A percentile compares a stretch with the other conserved stretches of the same genome.
These are phyloP conservation scores for Ustilago loliicola DNA, from an alignment of 1,284 basidiomycete genomes.

Conservation along the genomic window DNA sequence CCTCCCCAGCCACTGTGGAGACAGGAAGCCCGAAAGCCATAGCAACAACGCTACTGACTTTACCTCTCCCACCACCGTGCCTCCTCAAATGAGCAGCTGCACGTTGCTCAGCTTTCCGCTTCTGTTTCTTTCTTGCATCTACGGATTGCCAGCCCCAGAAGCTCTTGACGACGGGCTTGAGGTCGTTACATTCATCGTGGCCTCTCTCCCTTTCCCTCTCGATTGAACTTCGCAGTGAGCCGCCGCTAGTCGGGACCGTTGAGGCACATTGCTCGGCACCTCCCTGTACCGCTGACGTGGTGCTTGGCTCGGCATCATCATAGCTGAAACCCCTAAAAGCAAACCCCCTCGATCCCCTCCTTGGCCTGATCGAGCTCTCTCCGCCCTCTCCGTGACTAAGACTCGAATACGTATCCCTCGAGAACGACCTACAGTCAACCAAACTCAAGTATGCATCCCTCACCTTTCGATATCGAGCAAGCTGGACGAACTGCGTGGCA, in stretches of 20 bases:
- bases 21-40: slow-evolving; percentile 37
- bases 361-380: slow-evolving; percentile 39
- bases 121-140: slow-evolving; percentile 42
- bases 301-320: slow-evolving; percentile 40
- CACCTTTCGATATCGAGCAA: slow-evolving; percentile 45
- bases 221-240: slow-evolving; percentile 5
- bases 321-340: slow-evolving; percentile 42
- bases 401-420: slow-evolving; percentile 37
- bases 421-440: slow-evolving; percentile 57
- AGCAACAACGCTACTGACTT: slow-evolving; percentile 33
- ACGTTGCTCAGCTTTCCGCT: slow-evolving; percentile 39
- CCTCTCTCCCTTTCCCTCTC: slow-evolving; percentile 20
- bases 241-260: not conserved
- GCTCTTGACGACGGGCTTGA: slow-evolving; percentile 52
- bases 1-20: not conserved
- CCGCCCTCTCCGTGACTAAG: slow-evolving; percentile 25
- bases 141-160: slow-evolving; percentile 62
- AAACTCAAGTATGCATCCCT: slow-evolving; percentile 53
- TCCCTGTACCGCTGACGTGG: not conserved
- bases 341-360: slow-evolving; percentile 35
- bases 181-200: slow-evolving; percentile 56
- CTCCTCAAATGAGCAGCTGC: slow-evolving; percentile 18
- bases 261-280: not conserved
- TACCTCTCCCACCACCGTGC: slow-evolving; percentile 15
- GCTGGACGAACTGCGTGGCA: slow-evolving; percentile 51